Conservation (phyloP, 2,329 filamentous ascomycete genomes). For the Davidsoniella australis region DNA sequence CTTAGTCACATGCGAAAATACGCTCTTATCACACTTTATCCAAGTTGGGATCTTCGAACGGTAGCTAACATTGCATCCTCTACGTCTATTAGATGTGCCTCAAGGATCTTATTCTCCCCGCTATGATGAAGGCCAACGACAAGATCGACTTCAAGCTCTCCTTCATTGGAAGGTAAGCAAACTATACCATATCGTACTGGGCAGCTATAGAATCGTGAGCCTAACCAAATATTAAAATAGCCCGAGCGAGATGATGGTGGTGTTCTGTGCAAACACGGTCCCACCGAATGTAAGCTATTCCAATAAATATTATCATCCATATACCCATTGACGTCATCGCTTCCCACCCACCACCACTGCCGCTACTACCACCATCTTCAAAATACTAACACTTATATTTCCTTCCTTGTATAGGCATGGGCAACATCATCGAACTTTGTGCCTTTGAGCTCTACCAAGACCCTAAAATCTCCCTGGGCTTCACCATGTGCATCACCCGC, state of each 20-base stretch:
- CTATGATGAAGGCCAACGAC: constrained; percentile 64
- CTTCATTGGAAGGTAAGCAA: constrained; percentile 62
- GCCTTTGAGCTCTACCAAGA: constrained; percentile 68
- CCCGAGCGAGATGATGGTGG: constrained; percentile 57
- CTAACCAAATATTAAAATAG: constrained; percentile 19
- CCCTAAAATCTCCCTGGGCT: constrained; percentile 77
- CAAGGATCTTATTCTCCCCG: constrained; percentile 61
- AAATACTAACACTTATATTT: background rate
- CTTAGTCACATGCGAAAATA: background rate
- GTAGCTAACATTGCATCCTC: background rate
- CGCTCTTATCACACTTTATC: background rate
- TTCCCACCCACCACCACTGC: background rate
- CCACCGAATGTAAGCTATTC: constrained; percentile 46
- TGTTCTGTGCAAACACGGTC: constrained; percentile 76
- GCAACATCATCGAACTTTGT: constrained; percentile 89
- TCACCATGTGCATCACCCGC: constrained; percentile 73
- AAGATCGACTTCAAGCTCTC: constrained; percentile 86
- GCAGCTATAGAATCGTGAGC: no score
- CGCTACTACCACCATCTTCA: background rate
- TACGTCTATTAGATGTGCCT: constrained; percentile 46
- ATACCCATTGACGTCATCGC: background rate
- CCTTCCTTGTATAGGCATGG: constrained; percentile 36
- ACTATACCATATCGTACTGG: background rate
- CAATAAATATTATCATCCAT: no score
- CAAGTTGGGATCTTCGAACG: background rate